Percentiles rank a stretch among this genome's conserved stretches.
Conservation (phyloP, 2,329 filamentous ascomycete species). For the Colletotrichum shisoi region DNA sequence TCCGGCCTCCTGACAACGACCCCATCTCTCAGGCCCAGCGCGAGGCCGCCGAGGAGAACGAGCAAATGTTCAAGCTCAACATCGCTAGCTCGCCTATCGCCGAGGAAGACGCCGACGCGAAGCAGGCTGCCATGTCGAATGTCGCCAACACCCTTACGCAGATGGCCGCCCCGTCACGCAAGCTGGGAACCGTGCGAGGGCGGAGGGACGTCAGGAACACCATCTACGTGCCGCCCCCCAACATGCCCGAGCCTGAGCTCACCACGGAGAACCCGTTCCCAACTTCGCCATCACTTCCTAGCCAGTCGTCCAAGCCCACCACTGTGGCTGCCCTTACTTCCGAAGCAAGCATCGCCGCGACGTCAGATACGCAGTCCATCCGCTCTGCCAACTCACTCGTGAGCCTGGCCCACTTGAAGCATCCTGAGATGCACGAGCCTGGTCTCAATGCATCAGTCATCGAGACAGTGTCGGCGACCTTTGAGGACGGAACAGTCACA, state of each 20-base stretch:
- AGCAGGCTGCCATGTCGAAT: constrained; percentile 75
- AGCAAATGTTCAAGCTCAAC: constrained; percentile 79
- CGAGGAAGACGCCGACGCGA: constrained; percentile 78
- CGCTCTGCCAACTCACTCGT: constrained; percentile 84
- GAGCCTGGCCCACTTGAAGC: constrained; percentile 72
- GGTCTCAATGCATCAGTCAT: constrained; percentile 90
- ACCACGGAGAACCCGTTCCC: constrained; percentile 48
- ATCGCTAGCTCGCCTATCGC: constrained; percentile 80
- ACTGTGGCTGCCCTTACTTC: constrained; percentile 67
- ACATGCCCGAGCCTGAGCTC: constrained; percentile 50
- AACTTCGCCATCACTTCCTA: constrained; percentile 51
- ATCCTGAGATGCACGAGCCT: constrained; percentile 80
- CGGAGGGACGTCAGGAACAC: constrained; percentile 92
- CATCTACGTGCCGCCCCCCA: constrained; percentile 72
- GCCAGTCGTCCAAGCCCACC: constrained; percentile 52
- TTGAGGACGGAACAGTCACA: constrained; percentile 76
- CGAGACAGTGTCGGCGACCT: constrained; percentile 86
- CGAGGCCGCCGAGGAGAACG: constrained; percentile 68
- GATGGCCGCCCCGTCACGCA: constrained; percentile 70
- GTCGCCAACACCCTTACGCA: constrained; percentile 76
- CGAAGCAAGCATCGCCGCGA: constrained; percentile 64
- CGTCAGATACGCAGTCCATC: constrained; percentile 89
- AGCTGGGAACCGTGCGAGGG: constrained; percentile 80
- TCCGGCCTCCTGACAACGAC: constrained; percentile 70
- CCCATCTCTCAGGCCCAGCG: constrained; percentile 76